These are phyloP conservation scores for Metschnikowia anglica DNA, from an alignment of 805 yeast species.

Conservation along the genomic window DNA sequence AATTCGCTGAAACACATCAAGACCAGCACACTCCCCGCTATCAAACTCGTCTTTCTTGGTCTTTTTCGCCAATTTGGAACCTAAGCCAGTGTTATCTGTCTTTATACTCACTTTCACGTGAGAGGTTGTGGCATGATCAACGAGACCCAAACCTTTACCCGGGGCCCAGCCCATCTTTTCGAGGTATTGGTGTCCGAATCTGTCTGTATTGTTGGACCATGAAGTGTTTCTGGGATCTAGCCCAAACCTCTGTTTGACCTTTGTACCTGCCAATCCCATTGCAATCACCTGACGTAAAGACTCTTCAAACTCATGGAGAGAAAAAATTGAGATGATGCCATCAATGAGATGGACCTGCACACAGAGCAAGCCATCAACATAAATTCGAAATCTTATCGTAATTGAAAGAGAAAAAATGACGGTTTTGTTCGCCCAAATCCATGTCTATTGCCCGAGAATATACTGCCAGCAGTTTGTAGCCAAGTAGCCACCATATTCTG, in stretches of 20 bases:
- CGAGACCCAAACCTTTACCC: slow-evolving; percentile 83
- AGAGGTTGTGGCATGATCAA: slow-evolving; percentile 62
- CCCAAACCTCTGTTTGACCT: slow-evolving; percentile 82
- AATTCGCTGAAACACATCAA: slow-evolving; percentile 89
- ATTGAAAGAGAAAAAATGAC: too few relatives aligned
- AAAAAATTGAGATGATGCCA: slow-evolving; percentile 9
- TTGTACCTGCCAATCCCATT: slow-evolving; percentile 84
- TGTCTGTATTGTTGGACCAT: slow-evolving; percentile 82
- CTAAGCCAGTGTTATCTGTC: slow-evolving; percentile 82
- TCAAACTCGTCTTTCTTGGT: slow-evolving; percentile 66
- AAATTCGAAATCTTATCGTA: too few relatives aligned
- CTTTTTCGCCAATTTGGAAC: slow-evolving; percentile 69
- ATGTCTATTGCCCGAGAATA: slow-evolving; percentile 29
- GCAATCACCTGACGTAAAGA: neutral
- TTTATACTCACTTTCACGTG: slow-evolving; percentile 83
- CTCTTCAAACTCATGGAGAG: neutral
- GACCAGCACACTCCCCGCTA: slow-evolving; percentile 82
- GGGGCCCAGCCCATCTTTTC: slow-evolving; percentile 89
- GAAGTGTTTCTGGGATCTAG: slow-evolving; percentile 89
- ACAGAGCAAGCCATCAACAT: too few relatives aligned
- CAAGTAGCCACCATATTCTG: slow-evolving; percentile 41
- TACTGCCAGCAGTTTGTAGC: slow-evolving; percentile 48
- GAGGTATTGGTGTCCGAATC: slow-evolving; percentile 88
- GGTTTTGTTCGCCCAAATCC: too few relatives aligned
- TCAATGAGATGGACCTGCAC: slow-evolving; percentile 12